These are phyloP conservation scores for Musa itinerans DNA, from an alignment of 176 grass and related monocot species.

Conservation along the genomic window DNA sequence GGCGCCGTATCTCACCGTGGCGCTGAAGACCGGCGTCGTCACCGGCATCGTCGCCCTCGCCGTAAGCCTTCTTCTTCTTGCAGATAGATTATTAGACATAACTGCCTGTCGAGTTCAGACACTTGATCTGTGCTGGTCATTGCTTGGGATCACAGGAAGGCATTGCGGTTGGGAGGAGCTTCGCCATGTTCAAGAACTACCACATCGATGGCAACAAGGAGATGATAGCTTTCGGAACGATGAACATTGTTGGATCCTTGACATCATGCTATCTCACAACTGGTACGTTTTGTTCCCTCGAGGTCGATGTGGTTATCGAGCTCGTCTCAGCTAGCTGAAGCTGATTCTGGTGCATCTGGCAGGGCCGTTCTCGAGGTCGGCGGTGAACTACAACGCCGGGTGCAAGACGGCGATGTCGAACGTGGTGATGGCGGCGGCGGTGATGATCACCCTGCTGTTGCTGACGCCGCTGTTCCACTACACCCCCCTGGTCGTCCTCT, in stretches of 20 bases:
- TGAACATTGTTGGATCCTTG: slow-evolving; percentile 83
- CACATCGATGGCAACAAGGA: slow-evolving; percentile 98
- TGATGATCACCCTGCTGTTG: slow-evolving; percentile 85
- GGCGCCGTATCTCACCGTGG: slow-evolving; percentile 53
- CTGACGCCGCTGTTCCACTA: slow-evolving; percentile 92
- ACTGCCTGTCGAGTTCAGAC: too few relatives aligned
- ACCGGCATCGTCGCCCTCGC: slow-evolving; percentile 81
- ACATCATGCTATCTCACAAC: slow-evolving; percentile 96
- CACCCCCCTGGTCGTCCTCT: slow-evolving; percentile 88
- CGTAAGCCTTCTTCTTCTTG: slow-evolving; percentile 27
- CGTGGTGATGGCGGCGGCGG: slow-evolving; percentile 71
- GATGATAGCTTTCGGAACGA: slow-evolving; percentile 83
- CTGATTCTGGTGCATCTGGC: background rate
- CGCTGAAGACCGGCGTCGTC: slow-evolving; percentile 81
- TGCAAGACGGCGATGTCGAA: slow-evolving; percentile 98
- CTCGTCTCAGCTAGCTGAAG: background rate
- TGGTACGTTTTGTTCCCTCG: slow-evolving; percentile 13
- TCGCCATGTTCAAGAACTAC: slow-evolving; percentile 98
- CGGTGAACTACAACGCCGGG: slow-evolving; percentile 90
- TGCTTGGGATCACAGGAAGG: slow-evolving; percentile 52
- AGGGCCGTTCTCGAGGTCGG: slow-evolving; percentile 79
- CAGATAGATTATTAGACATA: too few relatives aligned
- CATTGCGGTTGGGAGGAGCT: slow-evolving; percentile 85
- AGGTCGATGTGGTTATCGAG: too few relatives aligned
- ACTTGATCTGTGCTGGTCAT: background rate